phyloP scores from a whole-genome alignment of 2,329 filamentous ascomycete species.

The Verticillium nonalfalfae region DNA sequence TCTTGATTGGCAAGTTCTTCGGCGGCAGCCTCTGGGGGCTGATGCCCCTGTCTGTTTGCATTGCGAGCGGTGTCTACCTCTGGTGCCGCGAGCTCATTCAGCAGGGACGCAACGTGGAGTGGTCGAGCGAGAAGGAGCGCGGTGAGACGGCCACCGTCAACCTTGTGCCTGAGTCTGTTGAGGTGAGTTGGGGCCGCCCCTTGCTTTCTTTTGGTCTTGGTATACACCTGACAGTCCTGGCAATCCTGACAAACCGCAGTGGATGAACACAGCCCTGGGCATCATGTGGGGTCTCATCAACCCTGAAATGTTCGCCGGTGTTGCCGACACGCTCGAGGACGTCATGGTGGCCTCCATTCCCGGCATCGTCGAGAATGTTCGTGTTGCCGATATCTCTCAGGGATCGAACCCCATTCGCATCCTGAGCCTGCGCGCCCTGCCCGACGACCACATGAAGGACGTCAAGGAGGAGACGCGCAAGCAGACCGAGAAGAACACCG shows the following conservation, averaged over 20 bases:
- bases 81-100: conserved; percentile 86
- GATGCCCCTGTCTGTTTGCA: conserved; percentile 63
- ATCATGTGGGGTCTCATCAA: conserved; percentile 90
- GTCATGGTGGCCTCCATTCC: conserved; percentile 97
- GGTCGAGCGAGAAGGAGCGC: conserved; percentile 78
- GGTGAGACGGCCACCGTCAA: conserved; percentile 84
- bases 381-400: conserved; percentile 91
- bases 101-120: conserved; percentile 77
- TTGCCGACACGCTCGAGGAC: conserved; percentile 80
- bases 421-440: conserved; percentile 77
- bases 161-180: conserved; percentile 84
- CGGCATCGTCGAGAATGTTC: conserved; percentile 85
- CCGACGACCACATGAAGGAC: conserved; percentile 73
- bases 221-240: too few species aligned
- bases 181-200: conserved; percentile 23
- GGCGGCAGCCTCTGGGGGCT: conserved; percentile 73
- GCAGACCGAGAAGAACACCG: conserved; percentile 57
- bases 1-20: conserved; percentile 73
- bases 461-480: conserved; percentile 57
- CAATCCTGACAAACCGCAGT: conserved; percentile 34
- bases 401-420: conserved; percentile 87
- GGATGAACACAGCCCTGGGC: conserved; percentile 86
- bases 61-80: conserved; percentile 74
- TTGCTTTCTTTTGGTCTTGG: neutral
- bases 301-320: conserved; percentile 86